Evolutionary conservation across 805 yeast species (phyloP), one percentile per base, ranked within the genome.

Genomic region (Candida mattraensis): DNA sequence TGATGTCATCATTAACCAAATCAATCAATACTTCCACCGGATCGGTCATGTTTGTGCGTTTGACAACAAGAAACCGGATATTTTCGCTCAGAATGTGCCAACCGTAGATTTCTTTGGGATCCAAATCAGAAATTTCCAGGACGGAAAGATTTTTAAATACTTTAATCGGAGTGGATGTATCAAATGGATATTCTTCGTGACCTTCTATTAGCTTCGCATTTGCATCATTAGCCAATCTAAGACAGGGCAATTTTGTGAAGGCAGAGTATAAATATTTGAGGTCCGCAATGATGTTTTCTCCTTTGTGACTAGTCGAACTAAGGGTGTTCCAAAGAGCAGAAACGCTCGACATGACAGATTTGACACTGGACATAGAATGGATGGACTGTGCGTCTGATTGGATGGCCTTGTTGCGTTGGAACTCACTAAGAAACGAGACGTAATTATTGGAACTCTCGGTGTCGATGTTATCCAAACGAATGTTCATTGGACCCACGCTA

Each of bases 131-230:
- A 3, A 80, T 56, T 50, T 80, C 87, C 28, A 80, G 60, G 14
- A 80, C 83, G 31, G 78, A 75, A 30, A 80, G 58, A 50, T 78
- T 80, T 42, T 77, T 78, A 56, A 80, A 80, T 56, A 76, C 66
- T 24, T 61, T 62, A n/a, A 80, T 53, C 3, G 87, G 86, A 7
- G 81, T 80, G 4, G 82, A 71, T 3, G 85, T 78, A 50, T 80
- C 87, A 53, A 81, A 79, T 0, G 86, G 87, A 51, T 74, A 80
- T 51, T 80, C 86, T 49, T 80, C 84, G 53, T 78, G 80, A 3
- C 80, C 78, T 32, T 66, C 70, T 18, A 80, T 79, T 28, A 76
- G 60, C 43, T 67, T 72, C 12, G 81, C 72, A 42, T 76, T 76
- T 5, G 76, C 67, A 42, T 77, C 81, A 8, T 81, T 80, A 9